Conservation (phyloP, 225 moss, liverwort and hornwort species). For the Ulota crispa region DNA sequence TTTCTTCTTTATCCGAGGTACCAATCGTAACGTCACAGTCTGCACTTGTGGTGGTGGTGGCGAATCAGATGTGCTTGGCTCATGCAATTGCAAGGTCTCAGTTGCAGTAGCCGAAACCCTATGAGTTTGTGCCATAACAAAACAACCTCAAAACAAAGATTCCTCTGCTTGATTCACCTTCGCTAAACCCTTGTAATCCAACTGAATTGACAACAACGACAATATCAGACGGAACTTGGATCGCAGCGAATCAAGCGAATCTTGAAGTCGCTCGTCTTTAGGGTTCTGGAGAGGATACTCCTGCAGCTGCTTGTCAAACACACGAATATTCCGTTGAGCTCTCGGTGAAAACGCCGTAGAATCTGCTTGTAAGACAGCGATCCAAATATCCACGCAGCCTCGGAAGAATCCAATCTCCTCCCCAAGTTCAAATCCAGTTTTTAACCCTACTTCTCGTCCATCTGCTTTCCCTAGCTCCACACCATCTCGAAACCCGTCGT, state of each 20-base stretch:
- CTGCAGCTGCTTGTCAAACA: constrained; percentile 63
- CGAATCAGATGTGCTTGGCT: constrained; percentile 39
- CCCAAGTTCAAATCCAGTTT: constrained; percentile 81
- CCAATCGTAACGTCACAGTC: constrained; percentile 54
- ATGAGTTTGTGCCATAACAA: constrained; percentile 45
- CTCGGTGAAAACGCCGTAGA: constrained; percentile 61
- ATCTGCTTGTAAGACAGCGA: constrained; percentile 50
- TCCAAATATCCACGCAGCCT: constrained; percentile 82
- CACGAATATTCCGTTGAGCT: constrained; percentile 74
- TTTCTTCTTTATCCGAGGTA: constrained; percentile 51
- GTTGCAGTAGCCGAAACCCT: constrained; percentile 24
- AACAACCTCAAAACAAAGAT: constrained; percentile 55
- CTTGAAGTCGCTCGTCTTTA: constrained; percentile 77
- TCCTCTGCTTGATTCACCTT: constrained; percentile 63
- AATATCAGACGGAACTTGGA: constrained; percentile 80
- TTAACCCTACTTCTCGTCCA: constrained; percentile 87
- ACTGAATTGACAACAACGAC: constrained; percentile 70
- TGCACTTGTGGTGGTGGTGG: constrained; percentile 34
- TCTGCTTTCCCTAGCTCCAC: constrained; percentile 73
- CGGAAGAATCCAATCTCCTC: constrained; percentile 92
- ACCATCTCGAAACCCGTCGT: constrained; percentile 78
- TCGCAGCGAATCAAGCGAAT: constrained; percentile 66
- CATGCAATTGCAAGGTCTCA: constrained; percentile 50
- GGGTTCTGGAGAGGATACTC: constrained; percentile 70
- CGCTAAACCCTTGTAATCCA: constrained; percentile 74